Percentiles rank a stretch among this genome's conserved stretches.
phyloP scores from a whole-genome alignment of 768 basidiomycete genomes.

The Suillus plorans region DNA sequence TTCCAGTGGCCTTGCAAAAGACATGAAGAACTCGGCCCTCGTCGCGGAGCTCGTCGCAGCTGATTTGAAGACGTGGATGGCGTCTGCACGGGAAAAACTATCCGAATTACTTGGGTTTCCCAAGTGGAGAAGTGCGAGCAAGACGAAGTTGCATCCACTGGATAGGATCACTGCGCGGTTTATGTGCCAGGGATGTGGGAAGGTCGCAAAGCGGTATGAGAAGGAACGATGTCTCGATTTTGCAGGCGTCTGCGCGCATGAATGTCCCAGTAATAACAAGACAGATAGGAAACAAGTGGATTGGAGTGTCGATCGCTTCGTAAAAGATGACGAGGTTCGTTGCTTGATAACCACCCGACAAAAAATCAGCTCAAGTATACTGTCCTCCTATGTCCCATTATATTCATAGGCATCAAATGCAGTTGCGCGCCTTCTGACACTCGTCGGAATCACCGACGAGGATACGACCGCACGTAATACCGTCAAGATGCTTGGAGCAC shows the following conservation, averaged over 20 bases:
- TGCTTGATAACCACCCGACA: not conserved
- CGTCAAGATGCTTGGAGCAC: slow-evolving; percentile 25
- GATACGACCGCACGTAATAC: slow-evolving; percentile 19
- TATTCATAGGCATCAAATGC: slow-evolving; percentile 46
- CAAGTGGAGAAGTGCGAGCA: slow-evolving; percentile 50
- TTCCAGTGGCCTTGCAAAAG: slow-evolving; percentile 19
- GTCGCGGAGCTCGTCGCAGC: slow-evolving; percentile 38
- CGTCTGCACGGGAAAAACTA: slow-evolving; percentile 43
- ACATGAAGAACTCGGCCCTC: slow-evolving; percentile 29
- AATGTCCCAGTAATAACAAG: slow-evolving; percentile 37
- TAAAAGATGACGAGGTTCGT: slow-evolving; percentile 57
- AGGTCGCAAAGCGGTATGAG: slow-evolving; percentile 32
- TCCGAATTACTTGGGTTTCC: slow-evolving; percentile 48
- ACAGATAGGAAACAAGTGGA: slow-evolving; percentile 25
- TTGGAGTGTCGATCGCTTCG: slow-evolving; percentile 55
- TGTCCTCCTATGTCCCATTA: not conserved
- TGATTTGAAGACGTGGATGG: slow-evolving; percentile 51
- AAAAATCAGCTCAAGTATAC: not conserved
- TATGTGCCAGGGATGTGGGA: slow-evolving; percentile 52
- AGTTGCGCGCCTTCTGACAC: slow-evolving; percentile 37
- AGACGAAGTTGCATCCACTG: slow-evolving; percentile 49
- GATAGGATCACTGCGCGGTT: slow-evolving; percentile 61
- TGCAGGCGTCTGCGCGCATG: slow-evolving; percentile 56
- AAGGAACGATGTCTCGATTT: slow-evolving; percentile 54
- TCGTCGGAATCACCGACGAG: slow-evolving; percentile 32